These are phyloP conservation scores for Aureobasidium sp. DNA, from an alignment of 2,329 filamentous ascomycete genomes.

Conservation along the genomic window DNA sequence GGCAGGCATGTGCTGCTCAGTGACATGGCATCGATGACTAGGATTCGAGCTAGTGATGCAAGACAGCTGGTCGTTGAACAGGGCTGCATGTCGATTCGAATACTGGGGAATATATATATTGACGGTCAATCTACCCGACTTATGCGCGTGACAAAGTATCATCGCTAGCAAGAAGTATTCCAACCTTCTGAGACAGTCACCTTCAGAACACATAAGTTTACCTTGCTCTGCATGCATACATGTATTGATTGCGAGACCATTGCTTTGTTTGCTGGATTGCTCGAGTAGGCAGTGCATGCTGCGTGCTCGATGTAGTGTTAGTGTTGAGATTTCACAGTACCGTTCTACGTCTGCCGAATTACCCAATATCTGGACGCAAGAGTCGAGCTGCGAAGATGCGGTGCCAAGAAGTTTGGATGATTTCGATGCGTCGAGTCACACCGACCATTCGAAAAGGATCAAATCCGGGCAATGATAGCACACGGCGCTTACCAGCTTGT, in stretches of 20 bases:
- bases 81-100: neutral
- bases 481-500: constrained; percentile 1
- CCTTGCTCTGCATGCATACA: neutral
- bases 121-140: neutral
- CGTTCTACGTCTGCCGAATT: neutral
- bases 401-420: neutral
- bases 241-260: neutral
- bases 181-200: neutral
- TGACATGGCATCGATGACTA: neutral
- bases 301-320: neutral
- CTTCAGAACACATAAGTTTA: neutral
- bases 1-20: neutral
- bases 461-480: neutral
- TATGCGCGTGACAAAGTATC: neutral
- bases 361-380: neutral
- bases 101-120: neutral
- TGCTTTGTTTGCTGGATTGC: neutral
- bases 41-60: neutral
- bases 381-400: neutral
- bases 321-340: constrained; percentile 1
- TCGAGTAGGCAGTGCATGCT: neutral
- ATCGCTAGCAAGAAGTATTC: neutral
- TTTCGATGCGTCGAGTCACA: neutral
- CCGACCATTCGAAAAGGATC: neutral
- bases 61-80: neutral